A percentile compares a stretch with the other conserved stretches of the same genome.
Evolutionary conservation across 305 asterid species (phyloP).

Genomic region (Petunia hybrid): DNA sequence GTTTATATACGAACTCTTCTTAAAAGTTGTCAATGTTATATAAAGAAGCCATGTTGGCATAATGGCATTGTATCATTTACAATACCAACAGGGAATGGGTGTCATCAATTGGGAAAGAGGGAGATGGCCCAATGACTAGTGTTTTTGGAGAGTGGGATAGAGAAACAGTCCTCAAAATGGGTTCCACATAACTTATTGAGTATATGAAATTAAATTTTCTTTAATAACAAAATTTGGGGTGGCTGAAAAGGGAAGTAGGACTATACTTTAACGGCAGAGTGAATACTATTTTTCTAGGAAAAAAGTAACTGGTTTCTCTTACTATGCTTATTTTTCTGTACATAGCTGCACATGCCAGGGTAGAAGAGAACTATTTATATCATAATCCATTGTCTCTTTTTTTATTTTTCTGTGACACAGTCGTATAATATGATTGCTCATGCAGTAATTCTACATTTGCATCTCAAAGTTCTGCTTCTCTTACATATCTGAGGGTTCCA

Average conservation of each 20-base stretch:
- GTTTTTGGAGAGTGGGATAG: background rate
- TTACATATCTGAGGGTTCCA: background rate
- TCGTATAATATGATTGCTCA: background rate
- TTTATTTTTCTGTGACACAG: background rate
- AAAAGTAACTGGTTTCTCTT: background rate
- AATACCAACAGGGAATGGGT: background rate
- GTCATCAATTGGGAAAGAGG: background rate
- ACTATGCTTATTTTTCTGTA: background rate
- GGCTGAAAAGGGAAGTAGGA: background rate
- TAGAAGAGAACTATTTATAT: background rate
- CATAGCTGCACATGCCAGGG: conserved; percentile 9
- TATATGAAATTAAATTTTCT: background rate
- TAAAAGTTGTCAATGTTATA: background rate
- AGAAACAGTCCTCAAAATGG: background rate
- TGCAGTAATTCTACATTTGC: background rate
- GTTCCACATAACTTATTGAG: background rate
- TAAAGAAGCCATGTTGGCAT: background rate
- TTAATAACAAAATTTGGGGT: conserved; percentile 5
- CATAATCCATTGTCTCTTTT: background rate
- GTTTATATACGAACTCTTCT: conserved; percentile 10
- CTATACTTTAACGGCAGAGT: background rate
- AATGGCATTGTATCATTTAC: background rate
- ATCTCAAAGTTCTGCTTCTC: background rate
- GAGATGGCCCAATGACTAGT: background rate
- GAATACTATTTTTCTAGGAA: background rate